Evolutionary conservation across 179 eudicot genomes (phyloP), one percentile per base, ranked within the genome.

Genomic region (Patellifolia procumbens): DNA sequence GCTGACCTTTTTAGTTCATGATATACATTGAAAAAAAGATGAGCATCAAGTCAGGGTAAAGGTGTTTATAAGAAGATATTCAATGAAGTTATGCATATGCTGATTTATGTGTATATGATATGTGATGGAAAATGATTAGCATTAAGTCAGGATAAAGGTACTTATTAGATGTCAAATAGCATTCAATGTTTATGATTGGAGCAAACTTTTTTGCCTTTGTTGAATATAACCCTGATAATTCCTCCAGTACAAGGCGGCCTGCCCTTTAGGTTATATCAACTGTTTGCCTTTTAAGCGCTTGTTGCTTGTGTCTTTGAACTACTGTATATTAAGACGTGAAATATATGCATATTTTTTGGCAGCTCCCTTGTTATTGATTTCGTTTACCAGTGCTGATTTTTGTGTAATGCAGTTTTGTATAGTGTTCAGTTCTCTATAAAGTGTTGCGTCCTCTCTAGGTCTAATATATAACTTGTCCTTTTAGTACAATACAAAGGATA

Each of bases 401-500:
- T 1, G 46, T 19, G 64, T 52, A 22, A 4, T 55, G 29, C 52
- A 22, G 7, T 7, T 53, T 16, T 10, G 8, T 29, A 4, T n/a
- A 10, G 28, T 52, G 32, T 15, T 53, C 34, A 51, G 64, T 17
- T 60, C 45, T 52, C 17, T 6, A 12, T 9, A 4, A 56, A 19
- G 45, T 46, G 59, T 45, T 31, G 24, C 45, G 22, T 68, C 16
- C 26, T 31, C 26, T 20, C 59, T 48, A 8, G 13, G 22, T 67
- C 52, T 70, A 35, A 77, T 65, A 12, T 56, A 5, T 35, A 1
- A 70, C 46, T 3, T 75, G 19, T 84, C 34, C 12, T 85, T 87
- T 73, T 87, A 93, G 99, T 96, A 93, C 82, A 96, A 96, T 81
- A 89, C 91, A 43, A 96, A 91, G 85, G 99, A 96, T 39, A 89